These are phyloP conservation scores for Vicia sativa DNA, from an alignment of 306 rosid species.

Conservation along the genomic window DNA sequence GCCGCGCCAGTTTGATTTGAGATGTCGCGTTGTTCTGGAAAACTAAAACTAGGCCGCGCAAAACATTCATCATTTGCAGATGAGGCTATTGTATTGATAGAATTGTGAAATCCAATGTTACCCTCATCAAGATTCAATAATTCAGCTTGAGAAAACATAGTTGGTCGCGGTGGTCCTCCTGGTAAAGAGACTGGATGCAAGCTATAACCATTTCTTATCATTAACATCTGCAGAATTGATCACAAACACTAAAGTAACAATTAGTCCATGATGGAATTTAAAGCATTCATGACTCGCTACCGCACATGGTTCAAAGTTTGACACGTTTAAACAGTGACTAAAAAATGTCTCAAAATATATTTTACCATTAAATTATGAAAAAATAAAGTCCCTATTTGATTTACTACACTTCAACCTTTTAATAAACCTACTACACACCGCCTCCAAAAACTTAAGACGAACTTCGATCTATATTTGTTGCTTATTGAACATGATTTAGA, in stretches of 20 bases:
- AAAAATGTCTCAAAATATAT: no score
- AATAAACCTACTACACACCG: no score
- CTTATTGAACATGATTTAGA: constrained; percentile 7
- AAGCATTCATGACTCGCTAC: no score
- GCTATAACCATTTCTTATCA: constrained; percentile 84
- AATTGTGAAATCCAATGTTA: constrained; percentile 49
- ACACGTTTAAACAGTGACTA: no score
- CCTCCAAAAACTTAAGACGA: no score
- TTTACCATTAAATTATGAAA: no score
- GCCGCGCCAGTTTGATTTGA: constrained; percentile 48
- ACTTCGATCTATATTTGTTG: no score
- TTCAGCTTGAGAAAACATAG: constrained; percentile 56
- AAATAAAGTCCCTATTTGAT: no score
- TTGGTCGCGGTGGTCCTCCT: constrained; percentile 55
- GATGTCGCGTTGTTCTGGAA: constrained; percentile 52
- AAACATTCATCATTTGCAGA: constrained; percentile 47
- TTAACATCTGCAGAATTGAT: constrained; percentile 71
- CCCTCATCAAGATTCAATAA: constrained; percentile 54
- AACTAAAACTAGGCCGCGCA: constrained; percentile 42
- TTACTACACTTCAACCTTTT: no score
- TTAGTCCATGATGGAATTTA: constrained; percentile 32
- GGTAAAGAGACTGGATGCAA: constrained; percentile 82
- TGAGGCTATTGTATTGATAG: constrained; percentile 44
- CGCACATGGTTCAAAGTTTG: no score
- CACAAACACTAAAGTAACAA: constrained; percentile 40